Base-by-base conservation (phyloP, 768 basidiomycete genomes). In the Boletus pseudo-olivaceus region DNA sequence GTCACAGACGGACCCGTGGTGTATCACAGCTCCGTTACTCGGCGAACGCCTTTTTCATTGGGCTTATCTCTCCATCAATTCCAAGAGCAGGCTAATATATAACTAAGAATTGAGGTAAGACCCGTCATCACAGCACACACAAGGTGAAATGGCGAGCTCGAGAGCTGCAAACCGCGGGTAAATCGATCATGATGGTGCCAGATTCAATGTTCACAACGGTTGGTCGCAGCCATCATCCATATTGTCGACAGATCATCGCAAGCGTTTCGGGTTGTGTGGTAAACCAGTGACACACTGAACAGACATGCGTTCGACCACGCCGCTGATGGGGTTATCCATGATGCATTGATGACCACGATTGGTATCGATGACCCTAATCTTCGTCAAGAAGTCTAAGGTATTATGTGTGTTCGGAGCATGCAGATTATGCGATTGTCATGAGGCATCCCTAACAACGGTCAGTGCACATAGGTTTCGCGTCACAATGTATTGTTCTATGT, bases 291-390 rank as follows among this genome's bases (percentile, higher is more conserved):
- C 48, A 55, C 46, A 26, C 38, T 1, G 20, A 51, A 32, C 45
- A 42, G 40, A 46, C 64, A 67, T 51, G 63, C 42, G 45, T 57
- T 47, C 26, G 35, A 52, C 41, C 65, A 66, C 45, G 60, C 53
- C 27, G 51, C 30, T 55, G 61, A 62, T 66, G 51, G 38, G 23
- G 49, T 37, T 53, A 50, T 55, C 23, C 48, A 29, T 44, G 53
- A n/a, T n/a, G n/a, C n/a, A n/a, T n/a, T n/a, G n/a, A 67, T 67
- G 52, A 44, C 55, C 55, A 43, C 61, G 66, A 66, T 67, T 62
- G 53, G 63, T 23, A 66, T 62, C 47, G 61, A 67, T 66, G 63
- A 43, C 60, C 62, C 65, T 30, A 49, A 45, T 50, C 39, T 26
- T 51, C 38, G 52, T 55, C 51, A 47, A 47, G 38, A 40, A 39